These are phyloP conservation scores for Morella rubra DNA, from an alignment of 306 rosid species.

Conservation along the genomic window DNA sequence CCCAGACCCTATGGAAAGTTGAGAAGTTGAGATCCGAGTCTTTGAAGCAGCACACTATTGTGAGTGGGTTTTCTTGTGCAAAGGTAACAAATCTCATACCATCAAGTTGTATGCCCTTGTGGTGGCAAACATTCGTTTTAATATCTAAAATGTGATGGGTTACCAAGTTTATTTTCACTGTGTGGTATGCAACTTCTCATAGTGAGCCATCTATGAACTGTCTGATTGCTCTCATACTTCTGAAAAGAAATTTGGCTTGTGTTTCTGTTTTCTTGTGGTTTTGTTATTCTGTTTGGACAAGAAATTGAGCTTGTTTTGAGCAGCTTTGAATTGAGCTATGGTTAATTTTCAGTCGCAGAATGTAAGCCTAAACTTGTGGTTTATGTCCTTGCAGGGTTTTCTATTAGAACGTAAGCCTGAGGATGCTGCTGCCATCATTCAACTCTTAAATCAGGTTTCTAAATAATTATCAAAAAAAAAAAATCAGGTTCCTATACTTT, in stretches of 20 bases:
- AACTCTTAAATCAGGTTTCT: conserved; percentile 67
- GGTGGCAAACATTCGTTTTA: conserved; percentile 12
- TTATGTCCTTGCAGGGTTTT: conserved; percentile 53
- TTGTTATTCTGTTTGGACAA: background rate
- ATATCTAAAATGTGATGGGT: conserved; percentile 4
- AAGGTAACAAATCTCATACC: conserved; percentile 49
- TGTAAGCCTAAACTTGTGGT: conserved; percentile 2
- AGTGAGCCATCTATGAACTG: conserved; percentile 1
- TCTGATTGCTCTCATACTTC: conserved; percentile 10
- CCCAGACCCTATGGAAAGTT: conserved; percentile 62
- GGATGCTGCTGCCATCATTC: conserved; percentile 68
- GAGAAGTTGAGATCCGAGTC: conserved; percentile 73
- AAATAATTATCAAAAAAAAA: no score
- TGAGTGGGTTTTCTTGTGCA: conserved; percentile 70
- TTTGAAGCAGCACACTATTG: conserved; percentile 63
- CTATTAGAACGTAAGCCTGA: conserved; percentile 68
- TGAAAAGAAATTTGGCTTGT: background rate
- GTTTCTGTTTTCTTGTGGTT: background rate
- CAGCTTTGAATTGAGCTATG: conserved; percentile 11
- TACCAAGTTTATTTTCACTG: conserved; percentile 6
- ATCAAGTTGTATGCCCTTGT: background rate
- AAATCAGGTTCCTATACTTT: conserved; percentile 56
- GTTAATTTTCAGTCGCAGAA: conserved; percentile 7
- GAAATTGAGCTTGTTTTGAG: conserved; percentile 10
- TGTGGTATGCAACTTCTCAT: conserved; percentile 10